These are phyloP conservation scores for Ilex paraguariensis DNA, from an alignment of 305 asterid species.

Conservation along the genomic window DNA sequence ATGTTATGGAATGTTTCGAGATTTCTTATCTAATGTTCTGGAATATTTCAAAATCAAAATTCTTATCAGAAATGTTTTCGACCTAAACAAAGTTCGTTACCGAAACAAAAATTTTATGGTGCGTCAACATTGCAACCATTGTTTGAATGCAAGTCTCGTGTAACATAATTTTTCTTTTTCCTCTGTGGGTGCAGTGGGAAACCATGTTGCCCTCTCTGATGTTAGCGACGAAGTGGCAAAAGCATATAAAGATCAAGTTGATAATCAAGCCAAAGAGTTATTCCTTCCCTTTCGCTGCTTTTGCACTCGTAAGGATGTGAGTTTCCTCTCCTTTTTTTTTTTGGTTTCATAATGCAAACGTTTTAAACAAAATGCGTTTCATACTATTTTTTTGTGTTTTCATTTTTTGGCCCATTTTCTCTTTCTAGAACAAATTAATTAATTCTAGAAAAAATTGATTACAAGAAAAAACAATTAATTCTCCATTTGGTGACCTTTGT, in stretches of 20 bases:
- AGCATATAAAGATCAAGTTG: conserved; percentile 25
- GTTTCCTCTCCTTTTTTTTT: conserved; percentile 6
- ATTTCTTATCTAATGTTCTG: too few relatives aligned
- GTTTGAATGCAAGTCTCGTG: background rate
- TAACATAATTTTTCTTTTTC: background rate
- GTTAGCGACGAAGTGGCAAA: conserved; percentile 18
- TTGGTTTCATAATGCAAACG: too few relatives aligned
- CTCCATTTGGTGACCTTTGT: too few relatives aligned
- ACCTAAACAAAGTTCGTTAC: background rate
- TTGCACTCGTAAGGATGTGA: conserved; percentile 93
- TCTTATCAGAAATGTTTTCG: background rate
- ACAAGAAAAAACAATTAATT: too few relatives aligned
- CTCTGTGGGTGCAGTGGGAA: conserved; percentile 25
- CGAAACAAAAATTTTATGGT: background rate
- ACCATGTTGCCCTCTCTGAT: conserved; percentile 16
- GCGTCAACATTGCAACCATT: background rate
- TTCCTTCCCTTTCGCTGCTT: conserved; percentile 97
- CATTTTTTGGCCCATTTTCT: background rate
- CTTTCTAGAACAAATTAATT: too few relatives aligned
- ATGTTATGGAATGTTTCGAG: too few relatives aligned
- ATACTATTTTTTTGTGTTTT: background rate
- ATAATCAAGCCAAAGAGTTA: conserved; percentile 61
- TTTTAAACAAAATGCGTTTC: too few relatives aligned
- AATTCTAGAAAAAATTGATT: too few relatives aligned
- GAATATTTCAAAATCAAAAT: too few relatives aligned